Base-by-base conservation (phyloP, 2,329 filamentous ascomycete species). In the Pseudogymnoascus sp. region DNA sequence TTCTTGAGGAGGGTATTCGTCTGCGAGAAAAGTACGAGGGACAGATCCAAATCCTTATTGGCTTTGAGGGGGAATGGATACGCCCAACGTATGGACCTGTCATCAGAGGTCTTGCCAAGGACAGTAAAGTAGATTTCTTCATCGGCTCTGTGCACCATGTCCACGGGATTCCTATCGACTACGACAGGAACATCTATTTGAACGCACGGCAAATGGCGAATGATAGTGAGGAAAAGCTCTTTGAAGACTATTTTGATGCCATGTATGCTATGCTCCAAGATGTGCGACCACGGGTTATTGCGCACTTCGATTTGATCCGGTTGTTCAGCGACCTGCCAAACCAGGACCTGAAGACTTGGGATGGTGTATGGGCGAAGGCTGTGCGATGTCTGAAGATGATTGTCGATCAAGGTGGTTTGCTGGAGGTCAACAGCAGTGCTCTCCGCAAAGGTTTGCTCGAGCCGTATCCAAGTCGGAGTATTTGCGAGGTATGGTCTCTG, bases 61-160 rank as follows among this genome's bases (percentile, higher is more conserved):
- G 91, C 52, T 96, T 97, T 73, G 95, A 99, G 75, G 85, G 86
- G 61, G 95, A 99, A 74, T 99, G 91, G 87, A 95, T 97, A 73
- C 87, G 93, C 5, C 81, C 88, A 0, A 81, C 79, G 3, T 85
- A 87, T 69, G 75, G 74, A 0, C 66, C 78, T 1, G 77, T 88
- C 55, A 87, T 96, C 63, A 71, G 77, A 35, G 69, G 74, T 9
- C 81, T 91, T 2, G 77, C 88, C 21, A 72, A 80, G 5, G 80
- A 84, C 65, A 83, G 90, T 40, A 75, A 77, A 8, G 82, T 96
- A 65, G 93, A 97, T 76, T 90, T 96, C 76, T 96, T 97, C 78
- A 82, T 99, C 71, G 95, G 95, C 63, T 96, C 90, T 1, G 83
- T 97, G 59, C 95, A 99, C 77, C 95, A 99, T 75, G 89, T 93